Percentiles rank a stretch among this genome's conserved stretches.
Conservation (phyloP, 495 filamentous ascomycete genomes). For the Penicillium paradoxum region DNA sequence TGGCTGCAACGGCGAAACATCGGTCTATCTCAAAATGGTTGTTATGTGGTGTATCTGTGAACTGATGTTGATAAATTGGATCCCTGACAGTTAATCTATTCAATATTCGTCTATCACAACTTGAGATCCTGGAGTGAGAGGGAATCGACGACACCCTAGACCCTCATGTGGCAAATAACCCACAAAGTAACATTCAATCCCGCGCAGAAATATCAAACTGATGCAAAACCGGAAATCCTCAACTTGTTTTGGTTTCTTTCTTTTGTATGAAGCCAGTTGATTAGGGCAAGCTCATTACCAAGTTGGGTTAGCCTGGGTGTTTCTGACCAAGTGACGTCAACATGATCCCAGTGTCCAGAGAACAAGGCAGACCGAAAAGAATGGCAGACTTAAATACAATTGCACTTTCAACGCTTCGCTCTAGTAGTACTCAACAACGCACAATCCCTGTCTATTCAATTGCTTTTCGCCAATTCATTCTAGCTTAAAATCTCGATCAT, state of each 20-base stretch:
- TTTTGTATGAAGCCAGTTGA: background rate
- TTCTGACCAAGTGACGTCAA: conserved; percentile 31
- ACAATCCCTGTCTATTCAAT: background rate
- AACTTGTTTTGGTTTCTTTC: background rate
- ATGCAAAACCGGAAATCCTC: too few species aligned
- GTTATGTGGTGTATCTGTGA: background rate
- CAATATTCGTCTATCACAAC: background rate
- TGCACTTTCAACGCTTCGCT: background rate
- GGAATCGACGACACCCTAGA: background rate
- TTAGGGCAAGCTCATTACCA: conserved; percentile 19
- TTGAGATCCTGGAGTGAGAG: background rate
- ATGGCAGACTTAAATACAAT: background rate
- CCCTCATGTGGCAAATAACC: background rate
- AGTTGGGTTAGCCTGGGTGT: conserved; percentile 13
- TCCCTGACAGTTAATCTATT: background rate
- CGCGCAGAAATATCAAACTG: background rate
- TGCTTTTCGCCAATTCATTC: background rate
- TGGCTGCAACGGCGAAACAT: background rate
- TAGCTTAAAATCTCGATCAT: background rate
- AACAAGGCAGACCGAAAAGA: conserved; percentile 13
- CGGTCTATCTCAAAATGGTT: background rate
- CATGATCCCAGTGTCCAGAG: conserved; percentile 20
- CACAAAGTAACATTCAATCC: background rate
- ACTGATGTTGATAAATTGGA: background rate
- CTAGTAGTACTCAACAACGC: background rate